Evolutionary conservation across 1,284 basidiomycete species (phyloP), one percentile per base, ranked within the genome.

Genomic region (Puccinia polysora): DNA sequence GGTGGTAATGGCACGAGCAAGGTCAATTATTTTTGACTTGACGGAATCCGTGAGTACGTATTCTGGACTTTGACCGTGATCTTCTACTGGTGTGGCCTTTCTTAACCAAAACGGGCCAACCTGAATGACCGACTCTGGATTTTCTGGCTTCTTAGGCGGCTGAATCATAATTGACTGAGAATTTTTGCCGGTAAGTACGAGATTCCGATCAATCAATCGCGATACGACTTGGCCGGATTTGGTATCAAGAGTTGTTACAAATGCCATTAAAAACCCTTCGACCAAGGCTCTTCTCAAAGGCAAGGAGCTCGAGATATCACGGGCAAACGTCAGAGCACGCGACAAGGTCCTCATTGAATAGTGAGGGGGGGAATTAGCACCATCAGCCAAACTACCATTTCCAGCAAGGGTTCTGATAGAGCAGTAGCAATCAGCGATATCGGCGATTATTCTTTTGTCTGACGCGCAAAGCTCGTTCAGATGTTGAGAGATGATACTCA

Each of bases 1-100:
- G 0, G 91, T 93, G 56, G 91, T 82, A 62, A 97, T 87, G 74
- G 97, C 94, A 34, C 96, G 86, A 1, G 95, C 89, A 14, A 99
- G 85, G 79, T 97, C 91, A 36, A 92, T 84, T 25, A 99, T 84
- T 81, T 99, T 99, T 75, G 85, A 85, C 80, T 96, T 89, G n/a
- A 99, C 96, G 0, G 95, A 98, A 1, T 93, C 88, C 0, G 96
- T 98, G 80, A 96, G 87, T 77, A 99, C 88, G 79, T 98, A 98
- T 73, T 91, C 87, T 36, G 89, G 86, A 32, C 77, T 79, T 30
- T 74, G 63, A 62, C 83, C 82, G 1, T 83, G 80, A 77, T 91
- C 87, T 14, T 73, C 62, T 20, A 81, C 78, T 25, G 88, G 77
- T 0, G 88, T 85, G 0, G 95, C 94, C 65, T 85, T 86, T 77